Conservation (phyloP, 345 rosid genomes). For the Lepidium aucheri region DNA sequence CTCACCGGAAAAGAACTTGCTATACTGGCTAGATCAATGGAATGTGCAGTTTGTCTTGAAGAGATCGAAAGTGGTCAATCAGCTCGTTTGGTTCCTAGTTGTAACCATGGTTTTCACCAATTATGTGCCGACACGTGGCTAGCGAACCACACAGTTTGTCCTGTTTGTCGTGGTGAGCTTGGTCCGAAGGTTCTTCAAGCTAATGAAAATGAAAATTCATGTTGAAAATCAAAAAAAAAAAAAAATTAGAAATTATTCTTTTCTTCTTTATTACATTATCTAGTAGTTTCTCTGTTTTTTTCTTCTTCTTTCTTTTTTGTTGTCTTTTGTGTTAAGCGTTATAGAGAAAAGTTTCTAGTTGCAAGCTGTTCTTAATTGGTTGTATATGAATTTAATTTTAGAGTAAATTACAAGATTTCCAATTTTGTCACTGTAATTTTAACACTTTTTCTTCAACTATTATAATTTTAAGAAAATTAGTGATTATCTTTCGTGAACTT, state of each 20-base stretch:
- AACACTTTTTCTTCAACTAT: no score
- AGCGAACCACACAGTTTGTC: conserved; percentile 49
- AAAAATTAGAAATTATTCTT: no score
- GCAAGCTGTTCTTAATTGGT: no score
- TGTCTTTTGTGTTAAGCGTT: not conserved
- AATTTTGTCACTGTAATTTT: not conserved
- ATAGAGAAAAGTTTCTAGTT: not conserved
- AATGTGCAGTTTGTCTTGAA: conserved; percentile 82
- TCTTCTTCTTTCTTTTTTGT: no score
- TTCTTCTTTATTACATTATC: not conserved
- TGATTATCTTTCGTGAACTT: no score
- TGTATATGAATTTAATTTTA: not conserved
- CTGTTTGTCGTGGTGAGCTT: conserved; percentile 56
- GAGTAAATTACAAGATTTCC: not conserved
- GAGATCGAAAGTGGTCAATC: conserved; percentile 51
- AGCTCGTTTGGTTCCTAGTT: conserved; percentile 67
- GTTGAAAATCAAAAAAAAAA: no score
- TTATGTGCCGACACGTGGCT: conserved; percentile 85
- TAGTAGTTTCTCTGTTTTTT: not conserved
- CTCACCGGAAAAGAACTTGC: conserved; percentile 56
- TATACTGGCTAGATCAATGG: conserved; percentile 37
- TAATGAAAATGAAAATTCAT: conserved; percentile 18
- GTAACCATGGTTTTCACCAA: conserved; percentile 80
- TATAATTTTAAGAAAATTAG: no score
- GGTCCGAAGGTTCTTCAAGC: conserved; percentile 21